These are phyloP conservation scores for Ganoderma sinense DNA, from an alignment of 1,284 basidiomycete species.

Conservation along the genomic window DNA sequence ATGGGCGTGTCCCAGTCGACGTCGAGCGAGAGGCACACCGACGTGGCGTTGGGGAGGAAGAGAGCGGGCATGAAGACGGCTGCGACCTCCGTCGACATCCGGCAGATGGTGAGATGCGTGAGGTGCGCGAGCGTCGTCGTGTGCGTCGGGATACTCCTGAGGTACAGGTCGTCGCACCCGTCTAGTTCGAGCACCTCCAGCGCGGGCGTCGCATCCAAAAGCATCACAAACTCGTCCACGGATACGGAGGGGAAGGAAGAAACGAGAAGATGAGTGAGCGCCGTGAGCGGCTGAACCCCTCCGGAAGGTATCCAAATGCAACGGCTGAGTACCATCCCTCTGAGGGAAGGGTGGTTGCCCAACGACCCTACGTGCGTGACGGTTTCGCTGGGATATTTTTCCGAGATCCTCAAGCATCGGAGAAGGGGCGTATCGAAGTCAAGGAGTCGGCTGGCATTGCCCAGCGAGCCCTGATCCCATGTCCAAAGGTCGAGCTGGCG, in stretches of 20 bases:
- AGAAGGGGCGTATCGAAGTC: background rate
- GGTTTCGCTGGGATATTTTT: background rate
- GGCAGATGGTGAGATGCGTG: background rate
- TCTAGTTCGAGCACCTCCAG: background rate
- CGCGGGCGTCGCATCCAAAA: background rate
- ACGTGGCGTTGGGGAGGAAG: background rate
- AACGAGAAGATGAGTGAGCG: background rate
- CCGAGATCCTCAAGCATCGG: background rate
- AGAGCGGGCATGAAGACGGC: background rate
- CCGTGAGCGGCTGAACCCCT: background rate
- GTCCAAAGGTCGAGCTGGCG: background rate
- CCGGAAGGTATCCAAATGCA: background rate
- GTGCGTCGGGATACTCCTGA: background rate
- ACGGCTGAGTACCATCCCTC: background rate
- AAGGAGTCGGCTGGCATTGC: background rate
- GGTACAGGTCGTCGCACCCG: background rate
- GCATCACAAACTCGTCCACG: background rate
- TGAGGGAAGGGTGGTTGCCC: background rate
- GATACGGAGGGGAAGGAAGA: background rate
- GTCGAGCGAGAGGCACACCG: background rate
- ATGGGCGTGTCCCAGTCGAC: background rate
- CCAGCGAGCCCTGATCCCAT: background rate
- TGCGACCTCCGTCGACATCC: background rate
- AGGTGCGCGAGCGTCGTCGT: background rate
- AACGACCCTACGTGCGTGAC: too few species aligned